Evolutionary conservation across 495 filamentous ascomycete genomes (phyloP), one percentile per base, ranked within the genome.

Genomic region (Xylaria scruposa): DNA sequence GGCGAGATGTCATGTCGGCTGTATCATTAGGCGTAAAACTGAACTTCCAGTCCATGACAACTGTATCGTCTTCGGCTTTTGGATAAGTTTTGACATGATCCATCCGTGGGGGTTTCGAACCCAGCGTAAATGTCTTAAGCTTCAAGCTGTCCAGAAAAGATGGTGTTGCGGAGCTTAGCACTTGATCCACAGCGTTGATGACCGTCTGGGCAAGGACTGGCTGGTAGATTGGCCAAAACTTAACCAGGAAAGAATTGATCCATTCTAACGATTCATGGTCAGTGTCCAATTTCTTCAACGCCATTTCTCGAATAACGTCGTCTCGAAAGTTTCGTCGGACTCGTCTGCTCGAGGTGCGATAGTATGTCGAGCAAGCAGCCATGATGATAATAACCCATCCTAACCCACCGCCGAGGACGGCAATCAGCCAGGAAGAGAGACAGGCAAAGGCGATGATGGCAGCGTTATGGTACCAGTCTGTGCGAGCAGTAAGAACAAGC

Each of bases 21-120:
- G 87, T 92, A 80, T 99, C 96, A 75, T 95, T 98, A 10, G 96
- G 96, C 0, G 93, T 98, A 81, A 99, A 99, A 83, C 95, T 98
- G 82, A 99, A 98, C 75, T 97, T 95, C 96, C 96, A 99, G 78
- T 99, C 96, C 97, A 98, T 99, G 67, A 98, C 88, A 53, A 99
- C 93, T 67, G 92, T 92, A 76, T 99, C 95, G 59, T 97, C 94
- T 58, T 97, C 93, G 15, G 93, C 92, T 82, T 97, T 98, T 33
- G 96, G 94, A 75, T 98, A 98, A 8, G 96, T 97, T 85, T 97
- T 98, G 75, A 98, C 96, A 78, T 97, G 94, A 79, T 99, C 96
- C 85, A 99, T 86, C 49, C 96, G 89, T 3, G 97, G 97, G 8
- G 96, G 95, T 83, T 99, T 99, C 40, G 92, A 93, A 70, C 96